These are phyloP conservation scores for Stachybotrys echinatus DNA, from an alignment of 2,329 filamentous ascomycete genomes.

Conservation along the genomic window DNA sequence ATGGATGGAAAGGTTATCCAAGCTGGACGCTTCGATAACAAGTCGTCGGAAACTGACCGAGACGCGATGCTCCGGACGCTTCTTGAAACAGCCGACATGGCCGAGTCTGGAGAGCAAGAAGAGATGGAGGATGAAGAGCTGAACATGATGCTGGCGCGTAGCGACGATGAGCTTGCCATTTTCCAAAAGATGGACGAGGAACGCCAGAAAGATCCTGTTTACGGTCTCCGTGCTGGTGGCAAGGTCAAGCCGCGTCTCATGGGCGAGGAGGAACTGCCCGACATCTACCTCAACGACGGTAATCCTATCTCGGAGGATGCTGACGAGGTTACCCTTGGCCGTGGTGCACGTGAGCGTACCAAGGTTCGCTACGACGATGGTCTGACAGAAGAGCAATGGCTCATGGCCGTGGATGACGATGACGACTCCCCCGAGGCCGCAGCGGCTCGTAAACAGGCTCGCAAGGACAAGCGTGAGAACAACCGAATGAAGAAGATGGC, in stretches of 20 bases:
- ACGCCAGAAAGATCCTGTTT: constrained; percentile 58
- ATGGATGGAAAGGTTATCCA: constrained; percentile 99
- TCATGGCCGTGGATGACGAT: constrained; percentile 95
- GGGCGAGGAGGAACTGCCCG: constrained; percentile 80
- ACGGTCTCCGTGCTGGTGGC: constrained; percentile 61
- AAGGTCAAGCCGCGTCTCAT: constrained; percentile 75
- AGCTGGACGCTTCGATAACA: constrained; percentile 98
- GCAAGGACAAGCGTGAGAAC: constrained; percentile 70
- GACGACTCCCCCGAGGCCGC: constrained; percentile 93
- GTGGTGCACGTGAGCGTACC: constrained; percentile 91
- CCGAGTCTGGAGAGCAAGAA: constrained; percentile 70
- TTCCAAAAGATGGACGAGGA: constrained; percentile 86
- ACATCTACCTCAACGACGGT: constrained; percentile 87
- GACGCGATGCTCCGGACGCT: constrained; percentile 94
- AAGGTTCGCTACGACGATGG: constrained; percentile 95
- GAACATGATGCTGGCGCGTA: constrained; percentile 89
- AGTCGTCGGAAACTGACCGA: constrained; percentile 96
- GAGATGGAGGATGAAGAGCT: constrained; percentile 99
- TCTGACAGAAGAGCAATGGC: constrained; percentile 97
- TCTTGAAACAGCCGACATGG: constrained; percentile 74
- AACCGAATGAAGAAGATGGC: constrained; percentile 64
- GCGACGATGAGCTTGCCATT: constrained; percentile 66
- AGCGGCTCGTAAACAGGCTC: constrained; percentile 81
- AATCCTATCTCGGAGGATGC: constrained; percentile 75
- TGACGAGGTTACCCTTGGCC: constrained; percentile 70